Conservation (phyloP, 495 filamentous ascomycete species). For the Penicillium diatomitis region DNA sequence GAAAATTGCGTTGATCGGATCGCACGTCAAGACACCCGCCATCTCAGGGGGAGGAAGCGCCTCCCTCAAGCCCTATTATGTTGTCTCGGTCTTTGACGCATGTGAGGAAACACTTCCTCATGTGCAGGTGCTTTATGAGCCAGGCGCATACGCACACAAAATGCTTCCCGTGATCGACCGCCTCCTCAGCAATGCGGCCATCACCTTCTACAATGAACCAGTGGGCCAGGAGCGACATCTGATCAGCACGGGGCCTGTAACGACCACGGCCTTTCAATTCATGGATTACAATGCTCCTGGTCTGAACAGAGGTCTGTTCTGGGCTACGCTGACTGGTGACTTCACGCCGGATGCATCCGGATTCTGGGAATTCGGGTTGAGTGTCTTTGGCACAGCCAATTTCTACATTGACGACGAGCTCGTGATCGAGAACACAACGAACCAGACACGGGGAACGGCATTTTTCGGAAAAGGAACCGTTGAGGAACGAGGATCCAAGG, state of each 20-base stretch:
- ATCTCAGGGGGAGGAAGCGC: conserved; percentile 72
- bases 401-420: conserved; percentile 58
- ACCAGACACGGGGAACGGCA: conserved; percentile 44
- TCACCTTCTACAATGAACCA: conserved; percentile 47
- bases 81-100: conserved; percentile 53
- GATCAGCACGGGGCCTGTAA: conserved; percentile 41
- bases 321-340: conserved; percentile 40
- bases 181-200: conserved; percentile 38
- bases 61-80: conserved; percentile 66
- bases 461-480: conserved; percentile 50
- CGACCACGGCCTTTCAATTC: conserved; percentile 44
- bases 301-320: conserved; percentile 40
- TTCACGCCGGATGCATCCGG: conserved; percentile 48
- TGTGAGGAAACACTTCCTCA: conserved; percentile 45
- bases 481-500: conserved; percentile 45
- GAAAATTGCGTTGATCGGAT: conserved; percentile 65
- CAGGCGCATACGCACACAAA: conserved; percentile 48
- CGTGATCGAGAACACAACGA: conserved; percentile 52
- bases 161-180: conserved; percentile 45
- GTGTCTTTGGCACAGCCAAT: conserved; percentile 59
- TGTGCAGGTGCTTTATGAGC: conserved; percentile 43
- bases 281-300: conserved; percentile 48
- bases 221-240: conserved; percentile 30
- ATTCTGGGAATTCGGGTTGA: conserved; percentile 59
- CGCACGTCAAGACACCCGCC: conserved; percentile 61